Evolutionary conservation across 2,329 filamentous ascomycete species (phyloP).

Genomic region (Penicillium freii): DNA sequence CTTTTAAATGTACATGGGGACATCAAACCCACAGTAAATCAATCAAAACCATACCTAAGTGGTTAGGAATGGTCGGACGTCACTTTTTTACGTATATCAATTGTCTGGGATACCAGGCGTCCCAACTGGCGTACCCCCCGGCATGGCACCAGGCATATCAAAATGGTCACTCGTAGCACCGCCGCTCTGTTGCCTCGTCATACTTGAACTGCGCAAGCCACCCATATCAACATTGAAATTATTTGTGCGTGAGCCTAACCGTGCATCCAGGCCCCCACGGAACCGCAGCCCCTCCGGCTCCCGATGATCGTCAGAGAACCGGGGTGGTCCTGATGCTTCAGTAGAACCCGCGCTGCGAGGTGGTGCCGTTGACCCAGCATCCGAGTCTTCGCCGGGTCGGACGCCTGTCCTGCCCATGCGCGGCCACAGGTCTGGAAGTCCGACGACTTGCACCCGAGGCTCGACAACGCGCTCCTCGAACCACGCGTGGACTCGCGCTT

Average conservation of each 20-base stretch:
- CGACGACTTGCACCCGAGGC: conserved; percentile 64
- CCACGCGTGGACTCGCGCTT: conserved; percentile 64
- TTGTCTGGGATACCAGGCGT: conserved; percentile 3
- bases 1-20: background rate
- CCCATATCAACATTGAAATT: conserved; percentile 37
- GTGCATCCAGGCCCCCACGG: conserved; percentile 28
- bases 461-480: conserved; percentile 67
- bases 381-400: conserved; percentile 43
- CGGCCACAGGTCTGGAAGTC: conserved; percentile 62
- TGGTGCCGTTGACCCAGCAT: conserved; percentile 34
- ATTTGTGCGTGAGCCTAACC: conserved; percentile 33
- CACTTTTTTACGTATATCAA: background rate
- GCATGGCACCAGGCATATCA: conserved; percentile 43
- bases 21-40: background rate
- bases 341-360: conserved; percentile 31
- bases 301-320: conserved; percentile 21
- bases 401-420: conserved; percentile 53
- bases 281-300: conserved; percentile 37
- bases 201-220: conserved; percentile 32
- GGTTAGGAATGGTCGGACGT: too few relatives aligned
- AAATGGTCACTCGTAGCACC: conserved; percentile 35
- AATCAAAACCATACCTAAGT: background rate
- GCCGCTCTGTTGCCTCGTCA: conserved; percentile 33
- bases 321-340: conserved; percentile 27
- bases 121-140: conserved; percentile 13